These are phyloP conservation scores for Ramaria sp. DNA, from an alignment of 768 basidiomycete genomes.

Conservation along the genomic window DNA sequence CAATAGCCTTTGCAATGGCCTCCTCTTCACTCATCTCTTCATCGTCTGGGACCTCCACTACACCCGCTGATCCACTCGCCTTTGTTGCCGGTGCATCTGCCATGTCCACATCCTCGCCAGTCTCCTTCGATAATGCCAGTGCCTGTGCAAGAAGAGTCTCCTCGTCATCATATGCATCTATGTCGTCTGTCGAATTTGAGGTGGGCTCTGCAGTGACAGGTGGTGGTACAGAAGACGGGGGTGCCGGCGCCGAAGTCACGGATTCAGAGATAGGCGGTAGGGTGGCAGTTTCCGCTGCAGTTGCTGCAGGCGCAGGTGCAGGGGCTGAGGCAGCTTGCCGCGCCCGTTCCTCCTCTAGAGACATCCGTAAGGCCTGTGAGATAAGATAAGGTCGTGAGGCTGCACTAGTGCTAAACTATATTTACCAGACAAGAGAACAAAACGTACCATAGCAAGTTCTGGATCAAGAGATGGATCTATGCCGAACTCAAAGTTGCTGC, in stretches of 20 bases:
- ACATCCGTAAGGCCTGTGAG: conserved; percentile 85
- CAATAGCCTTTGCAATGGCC: conserved; percentile 83
- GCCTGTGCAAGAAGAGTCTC: conserved; percentile 70
- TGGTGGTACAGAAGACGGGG: conserved; percentile 20
- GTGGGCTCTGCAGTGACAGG: conserved; percentile 17
- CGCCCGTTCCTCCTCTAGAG: conserved; percentile 89
- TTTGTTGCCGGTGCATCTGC: conserved; percentile 30
- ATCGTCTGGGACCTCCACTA: conserved; percentile 41
- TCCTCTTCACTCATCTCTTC: conserved; percentile 76
- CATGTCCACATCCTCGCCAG: conserved; percentile 38
- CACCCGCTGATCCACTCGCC: conserved; percentile 20
- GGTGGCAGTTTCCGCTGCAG: conserved; percentile 10
- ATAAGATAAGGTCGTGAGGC: neutral
- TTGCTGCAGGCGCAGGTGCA: conserved; percentile 27
- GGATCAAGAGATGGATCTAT: conserved; percentile 95
- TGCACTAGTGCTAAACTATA: neutral
- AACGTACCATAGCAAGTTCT: conserved; percentile 85
- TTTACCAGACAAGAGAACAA: neutral
- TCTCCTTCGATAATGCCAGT: conserved; percentile 52
- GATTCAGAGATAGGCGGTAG: conserved; percentile 6
- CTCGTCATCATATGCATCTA: conserved; percentile 55
- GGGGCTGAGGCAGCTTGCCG: conserved; percentile 39
- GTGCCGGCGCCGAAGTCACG: conserved; percentile 1
- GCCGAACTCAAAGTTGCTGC: conserved; percentile 69
- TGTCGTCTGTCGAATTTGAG: conserved; percentile 9